Conservation (phyloP, 148 eudicot genomes). For the Rhododendron vialii region DNA sequence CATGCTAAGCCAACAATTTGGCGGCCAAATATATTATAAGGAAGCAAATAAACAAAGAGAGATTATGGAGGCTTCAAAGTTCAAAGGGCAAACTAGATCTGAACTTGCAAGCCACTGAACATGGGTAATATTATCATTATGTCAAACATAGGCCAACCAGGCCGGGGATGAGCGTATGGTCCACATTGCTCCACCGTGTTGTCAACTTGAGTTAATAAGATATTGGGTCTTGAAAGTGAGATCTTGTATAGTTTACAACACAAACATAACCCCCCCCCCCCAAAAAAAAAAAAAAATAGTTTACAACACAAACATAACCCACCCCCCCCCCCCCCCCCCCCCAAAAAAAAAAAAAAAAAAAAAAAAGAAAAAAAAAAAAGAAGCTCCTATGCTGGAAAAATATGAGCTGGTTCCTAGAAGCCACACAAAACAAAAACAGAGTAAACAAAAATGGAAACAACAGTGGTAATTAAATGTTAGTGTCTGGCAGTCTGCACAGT, state of each 20-base stretch:
- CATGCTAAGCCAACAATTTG: background rate
- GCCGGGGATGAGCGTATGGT: background rate
- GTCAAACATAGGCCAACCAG: background rate
- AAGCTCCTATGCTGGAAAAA: background rate
- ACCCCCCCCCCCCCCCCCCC: too few relatives aligned
- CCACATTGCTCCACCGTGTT: background rate
- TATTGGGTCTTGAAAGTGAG: background rate
- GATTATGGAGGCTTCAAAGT: background rate
- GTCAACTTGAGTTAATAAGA: background rate
- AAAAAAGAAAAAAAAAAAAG: background rate
- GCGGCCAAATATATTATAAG: background rate
- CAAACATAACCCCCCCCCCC: background rate
- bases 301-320: background rate
- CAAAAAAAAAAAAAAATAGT: background rate
- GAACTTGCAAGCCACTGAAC: background rate
- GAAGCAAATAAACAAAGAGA: background rate
- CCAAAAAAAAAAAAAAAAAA: too few relatives aligned
- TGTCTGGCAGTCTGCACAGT: background rate
- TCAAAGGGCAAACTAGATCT: background rate
- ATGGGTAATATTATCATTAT: background rate
- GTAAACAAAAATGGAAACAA: background rate
- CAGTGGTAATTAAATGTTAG: background rate
- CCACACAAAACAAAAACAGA: background rate
- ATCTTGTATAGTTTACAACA: background rate
- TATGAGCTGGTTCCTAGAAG: background rate